Evolutionary conservation across 1,284 basidiomycete genomes (phyloP).

Genomic region (Mycosarcoma mackinlayi): DNA sequence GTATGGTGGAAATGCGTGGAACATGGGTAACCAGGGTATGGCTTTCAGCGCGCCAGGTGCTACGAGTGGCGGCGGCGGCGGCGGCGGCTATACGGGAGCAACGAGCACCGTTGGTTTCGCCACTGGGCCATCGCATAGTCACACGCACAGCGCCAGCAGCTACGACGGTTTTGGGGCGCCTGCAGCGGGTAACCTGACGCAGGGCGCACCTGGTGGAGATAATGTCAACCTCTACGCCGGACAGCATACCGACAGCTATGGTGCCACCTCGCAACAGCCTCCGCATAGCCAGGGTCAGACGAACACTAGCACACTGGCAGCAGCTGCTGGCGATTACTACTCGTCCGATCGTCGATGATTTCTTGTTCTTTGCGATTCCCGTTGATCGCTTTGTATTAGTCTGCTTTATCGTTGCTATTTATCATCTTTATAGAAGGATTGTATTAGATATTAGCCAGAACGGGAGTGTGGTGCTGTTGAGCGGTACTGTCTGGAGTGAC

Average conservation of each 20-base stretch:
- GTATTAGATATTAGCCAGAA: too few relatives aligned
- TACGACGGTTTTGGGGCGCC: conserved; percentile 27
- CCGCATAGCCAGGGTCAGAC: conserved; percentile 25
- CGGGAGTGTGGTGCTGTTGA: background rate
- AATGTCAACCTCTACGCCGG: conserved; percentile 12
- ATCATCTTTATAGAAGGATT: conserved; percentile 1
- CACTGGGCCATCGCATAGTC: conserved; percentile 14
- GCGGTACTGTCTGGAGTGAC: background rate
- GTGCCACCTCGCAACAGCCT: background rate
- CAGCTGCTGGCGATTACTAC: conserved; percentile 36
- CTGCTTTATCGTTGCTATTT: background rate
- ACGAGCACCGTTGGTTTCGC: conserved; percentile 17
- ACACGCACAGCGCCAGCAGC: conserved; percentile 37
- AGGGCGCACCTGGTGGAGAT: conserved; percentile 6
- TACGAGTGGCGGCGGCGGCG: too few relatives aligned
- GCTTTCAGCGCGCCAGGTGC: conserved; percentile 15
- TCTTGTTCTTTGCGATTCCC: background rate
- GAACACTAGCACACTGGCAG: conserved; percentile 37
- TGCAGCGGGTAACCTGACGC: background rate
- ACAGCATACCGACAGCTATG: conserved; percentile 15
- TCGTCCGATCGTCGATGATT: conserved; percentile 14
- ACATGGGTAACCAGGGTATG: conserved; percentile 31
- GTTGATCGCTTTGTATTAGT: conserved; percentile 5
- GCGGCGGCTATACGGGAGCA: conserved; percentile 11
- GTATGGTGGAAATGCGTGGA: conserved; percentile 28